These are phyloP conservation scores for Leersia perrieri DNA, from an alignment of 176 grass and related monocot species.

Conservation along the genomic window DNA sequence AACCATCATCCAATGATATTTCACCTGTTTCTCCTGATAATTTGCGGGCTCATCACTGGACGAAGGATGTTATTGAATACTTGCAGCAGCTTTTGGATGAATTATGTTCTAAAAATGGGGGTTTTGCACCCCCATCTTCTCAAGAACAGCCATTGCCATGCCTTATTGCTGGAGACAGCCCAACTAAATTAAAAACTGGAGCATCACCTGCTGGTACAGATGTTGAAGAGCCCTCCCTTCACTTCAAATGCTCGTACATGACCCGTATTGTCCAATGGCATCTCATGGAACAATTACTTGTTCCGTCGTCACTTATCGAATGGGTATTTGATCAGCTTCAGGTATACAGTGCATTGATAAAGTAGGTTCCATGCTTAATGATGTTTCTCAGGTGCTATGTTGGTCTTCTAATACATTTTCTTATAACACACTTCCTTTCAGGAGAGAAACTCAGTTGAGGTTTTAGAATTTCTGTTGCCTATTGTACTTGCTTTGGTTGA, in stretches of 20 bases:
- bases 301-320: constrained; percentile 73
- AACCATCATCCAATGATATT: constrained; percentile 49
- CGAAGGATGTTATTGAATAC: constrained; percentile 91
- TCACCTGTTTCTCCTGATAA: constrained; percentile 68
- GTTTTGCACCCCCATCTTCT: constrained; percentile 35
- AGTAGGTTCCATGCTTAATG: neutral
- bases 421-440: constrained; percentile 42
- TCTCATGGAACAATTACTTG: constrained; percentile 78
- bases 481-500: constrained; percentile 70
- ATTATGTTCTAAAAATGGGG: constrained; percentile 52
- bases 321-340: constrained; percentile 77
- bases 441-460: constrained; percentile 84
- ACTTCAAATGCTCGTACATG: constrained; percentile 95
- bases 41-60: constrained; percentile 75
- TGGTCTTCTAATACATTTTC: neutral
- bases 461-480: constrained; percentile 88
- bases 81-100: constrained; percentile 88
- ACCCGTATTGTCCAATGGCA: constrained; percentile 86
- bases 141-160: constrained; percentile 72
- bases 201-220: constrained; percentile 50
- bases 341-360: constrained; percentile 38
- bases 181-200: constrained; percentile 63
- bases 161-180: constrained; percentile 39
- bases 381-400: constrained; percentile 30
- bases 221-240: constrained; percentile 56